Conservation (phyloP, 2,329 filamentous ascomycete species). For the Scytalidium lignicola region DNA sequence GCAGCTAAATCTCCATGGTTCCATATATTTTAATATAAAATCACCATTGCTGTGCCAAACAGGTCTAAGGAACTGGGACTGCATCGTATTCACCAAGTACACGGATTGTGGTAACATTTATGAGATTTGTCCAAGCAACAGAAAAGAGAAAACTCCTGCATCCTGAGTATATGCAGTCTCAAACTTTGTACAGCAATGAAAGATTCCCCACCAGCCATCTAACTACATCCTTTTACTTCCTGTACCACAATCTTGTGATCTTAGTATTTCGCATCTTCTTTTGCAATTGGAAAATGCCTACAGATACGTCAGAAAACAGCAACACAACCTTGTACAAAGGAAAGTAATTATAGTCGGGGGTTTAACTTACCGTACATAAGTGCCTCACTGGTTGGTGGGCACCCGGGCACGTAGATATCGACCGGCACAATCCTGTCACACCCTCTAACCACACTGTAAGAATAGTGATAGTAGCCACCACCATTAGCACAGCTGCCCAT, state of each 20-base stretch:
- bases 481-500: constrained; percentile 85
- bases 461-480: constrained; percentile 84
- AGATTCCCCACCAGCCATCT: not conserved
- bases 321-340: too few species aligned
- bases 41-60: too few species aligned
- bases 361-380: constrained; percentile 45
- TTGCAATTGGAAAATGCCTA: constrained; percentile 68
- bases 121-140: not conserved
- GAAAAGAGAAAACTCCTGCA: constrained; percentile 17
- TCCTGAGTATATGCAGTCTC: constrained; percentile 18
- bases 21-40: too few species aligned
- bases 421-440: constrained; percentile 75
- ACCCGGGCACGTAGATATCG: constrained; percentile 75
- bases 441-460: constrained; percentile 70
- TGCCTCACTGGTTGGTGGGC: constrained; percentile 58
- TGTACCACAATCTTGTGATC: constrained; percentile 52
- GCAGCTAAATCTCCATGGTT: too few species aligned
- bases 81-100: not conserved
- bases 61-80: too few species aligned
- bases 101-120: not conserved
- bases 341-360: too few species aligned
- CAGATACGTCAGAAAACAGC: not conserved
- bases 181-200: constrained; percentile 21
- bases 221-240: constrained; percentile 37
- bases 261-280: constrained; percentile 51